Conservation (phyloP, 2,329 filamentous ascomycete species). For the Polytolypa hystricis region DNA sequence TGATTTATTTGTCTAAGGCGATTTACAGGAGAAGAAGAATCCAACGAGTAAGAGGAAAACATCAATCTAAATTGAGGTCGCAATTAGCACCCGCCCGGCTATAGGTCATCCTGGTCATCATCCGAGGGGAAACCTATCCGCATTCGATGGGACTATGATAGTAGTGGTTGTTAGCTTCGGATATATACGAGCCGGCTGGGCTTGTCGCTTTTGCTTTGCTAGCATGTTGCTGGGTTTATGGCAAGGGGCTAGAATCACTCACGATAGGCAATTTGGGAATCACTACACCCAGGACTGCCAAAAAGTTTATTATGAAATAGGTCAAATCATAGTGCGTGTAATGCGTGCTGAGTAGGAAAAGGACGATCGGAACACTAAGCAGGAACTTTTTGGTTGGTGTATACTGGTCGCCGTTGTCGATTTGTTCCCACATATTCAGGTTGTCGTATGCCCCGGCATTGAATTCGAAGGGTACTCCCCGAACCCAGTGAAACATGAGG, state of each 20-base stretch:
- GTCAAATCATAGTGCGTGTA: slow-evolving; percentile 97
- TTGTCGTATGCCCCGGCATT: slow-evolving; percentile 98
- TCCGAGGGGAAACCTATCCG: slow-evolving; percentile 5
- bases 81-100: background rate
- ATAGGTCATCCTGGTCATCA: slow-evolving; percentile 2
- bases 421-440: slow-evolving; percentile 99
- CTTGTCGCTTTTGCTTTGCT: no score
- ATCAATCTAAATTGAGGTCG: slow-evolving; percentile 1
- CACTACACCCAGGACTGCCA: slow-evolving; percentile 83
- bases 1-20: no score
- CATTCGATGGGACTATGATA: slow-evolving; percentile 4
- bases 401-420: slow-evolving; percentile 97
- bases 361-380: slow-evolving; percentile 80
- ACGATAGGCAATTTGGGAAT: slow-evolving; percentile 95
- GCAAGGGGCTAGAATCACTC: slow-evolving; percentile 34
- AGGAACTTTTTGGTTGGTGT: slow-evolving; percentile 98
- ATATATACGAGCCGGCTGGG: background rate
- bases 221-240: no score
- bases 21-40: background rate
- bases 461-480: slow-evolving; percentile 96
- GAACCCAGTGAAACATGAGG: slow-evolving; percentile 99
- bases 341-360: slow-evolving; percentile 95
- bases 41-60: background rate
- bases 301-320: slow-evolving; percentile 94
- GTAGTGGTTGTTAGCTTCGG: background rate